Evolutionary conservation across 2,329 filamentous ascomycete genomes (phyloP).

Genomic region (Huntiella savannae): DNA sequence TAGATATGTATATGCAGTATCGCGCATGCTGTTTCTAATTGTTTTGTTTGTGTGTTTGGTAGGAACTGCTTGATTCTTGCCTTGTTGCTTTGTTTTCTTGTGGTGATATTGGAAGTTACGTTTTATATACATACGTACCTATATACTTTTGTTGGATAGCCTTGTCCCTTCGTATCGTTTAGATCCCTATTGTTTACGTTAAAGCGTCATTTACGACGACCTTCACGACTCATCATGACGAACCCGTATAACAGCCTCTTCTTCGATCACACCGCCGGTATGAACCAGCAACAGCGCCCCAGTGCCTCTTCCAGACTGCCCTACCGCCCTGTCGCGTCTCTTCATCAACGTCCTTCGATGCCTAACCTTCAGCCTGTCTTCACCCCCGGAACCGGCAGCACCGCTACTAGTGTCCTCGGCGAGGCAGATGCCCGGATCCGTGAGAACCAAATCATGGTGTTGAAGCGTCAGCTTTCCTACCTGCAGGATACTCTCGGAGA

Average conservation of each 20-base stretch:
- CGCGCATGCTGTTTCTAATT: background rate
- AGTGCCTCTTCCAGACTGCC: too few relatives aligned
- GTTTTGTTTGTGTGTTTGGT: background rate
- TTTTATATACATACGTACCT: too few relatives aligned
- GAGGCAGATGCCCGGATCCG: too few relatives aligned
- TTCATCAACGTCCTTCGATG: background rate
- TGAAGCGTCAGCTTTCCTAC: too few relatives aligned
- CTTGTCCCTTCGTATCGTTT: background rate
- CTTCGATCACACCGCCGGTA: constrained; percentile 2
- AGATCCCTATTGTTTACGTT: background rate
- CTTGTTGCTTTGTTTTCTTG: background rate
- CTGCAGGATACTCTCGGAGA: too few relatives aligned
- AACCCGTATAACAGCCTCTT: background rate
- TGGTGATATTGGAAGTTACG: background rate
- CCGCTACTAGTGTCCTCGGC: too few relatives aligned
- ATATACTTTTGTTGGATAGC: too few relatives aligned
- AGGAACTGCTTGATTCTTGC: background rate
- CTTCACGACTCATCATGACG: constrained; percentile 2
- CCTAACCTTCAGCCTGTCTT: background rate
- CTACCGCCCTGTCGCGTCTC: background rate
- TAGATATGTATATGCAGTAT: background rate
- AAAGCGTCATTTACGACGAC: background rate
- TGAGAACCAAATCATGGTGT: too few relatives aligned
- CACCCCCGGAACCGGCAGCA: background rate
- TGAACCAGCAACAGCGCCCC: background rate